phyloP scores from a whole-genome alignment of 2,329 filamentous ascomycete species.

The Colletotrichum musicola region DNA sequence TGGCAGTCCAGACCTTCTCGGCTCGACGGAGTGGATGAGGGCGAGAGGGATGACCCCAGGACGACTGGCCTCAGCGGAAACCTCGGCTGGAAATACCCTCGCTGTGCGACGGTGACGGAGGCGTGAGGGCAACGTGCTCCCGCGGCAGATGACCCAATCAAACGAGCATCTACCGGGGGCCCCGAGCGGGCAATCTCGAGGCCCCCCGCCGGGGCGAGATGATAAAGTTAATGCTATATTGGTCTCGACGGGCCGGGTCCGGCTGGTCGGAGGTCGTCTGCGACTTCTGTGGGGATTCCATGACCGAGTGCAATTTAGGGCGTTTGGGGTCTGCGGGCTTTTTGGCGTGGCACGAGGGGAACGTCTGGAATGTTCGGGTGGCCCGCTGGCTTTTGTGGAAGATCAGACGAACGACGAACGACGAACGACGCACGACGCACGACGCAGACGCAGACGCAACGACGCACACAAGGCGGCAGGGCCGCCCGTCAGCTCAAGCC shows the following conservation, averaged over 20 bases:
- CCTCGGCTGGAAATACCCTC: neutral
- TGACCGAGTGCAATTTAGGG: neutral
- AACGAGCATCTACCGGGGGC: neutral
- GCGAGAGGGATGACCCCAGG: neutral
- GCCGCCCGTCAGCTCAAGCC: neutral
- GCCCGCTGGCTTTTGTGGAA: neutral
- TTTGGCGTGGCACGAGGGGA: neutral
- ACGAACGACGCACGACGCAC: neutral
- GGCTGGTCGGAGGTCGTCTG: conserved; percentile 2
- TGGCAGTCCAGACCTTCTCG: neutral
- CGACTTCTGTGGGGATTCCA: neutral
- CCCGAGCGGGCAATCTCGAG: conserved; percentile 15
- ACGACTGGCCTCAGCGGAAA: neutral
- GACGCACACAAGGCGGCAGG: neutral
- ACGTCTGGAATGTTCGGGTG: conserved; percentile 5
- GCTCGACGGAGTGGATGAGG: neutral
- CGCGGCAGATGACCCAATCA: neutral
- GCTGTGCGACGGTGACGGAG: neutral
- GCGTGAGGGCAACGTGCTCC: neutral
- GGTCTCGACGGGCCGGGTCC: conserved; percentile 4
- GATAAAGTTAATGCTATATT: conserved; percentile 12
- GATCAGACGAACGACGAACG: conserved; percentile 10
- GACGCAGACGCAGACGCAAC: neutral
- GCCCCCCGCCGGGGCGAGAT: conserved; percentile 5
- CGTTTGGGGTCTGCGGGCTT: neutral